Percentiles rank a stretch among this genome's conserved stretches.
phyloP scores from a whole-genome alignment of 1,284 basidiomycete genomes.

The Sparassis latifolia region DNA sequence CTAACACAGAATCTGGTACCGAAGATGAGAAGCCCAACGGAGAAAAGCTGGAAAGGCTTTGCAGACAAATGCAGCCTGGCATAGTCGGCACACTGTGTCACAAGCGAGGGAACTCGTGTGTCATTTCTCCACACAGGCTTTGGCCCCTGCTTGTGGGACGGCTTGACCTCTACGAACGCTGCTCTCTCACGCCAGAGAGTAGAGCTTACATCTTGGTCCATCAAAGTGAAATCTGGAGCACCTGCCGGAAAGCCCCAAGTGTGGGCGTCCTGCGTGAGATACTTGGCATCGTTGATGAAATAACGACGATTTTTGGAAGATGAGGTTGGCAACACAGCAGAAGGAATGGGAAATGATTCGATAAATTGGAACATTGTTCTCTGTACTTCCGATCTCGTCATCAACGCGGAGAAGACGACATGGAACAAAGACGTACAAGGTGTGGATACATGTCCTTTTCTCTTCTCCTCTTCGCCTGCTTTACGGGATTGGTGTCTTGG shows the following conservation, averaged over 20 bases:
- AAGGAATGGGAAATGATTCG: neutral
- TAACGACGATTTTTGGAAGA: neutral
- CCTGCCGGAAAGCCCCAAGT: neutral
- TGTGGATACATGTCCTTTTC: neutral
- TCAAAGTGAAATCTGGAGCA: neutral
- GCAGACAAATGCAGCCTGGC: constrained; percentile 18
- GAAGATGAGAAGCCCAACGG: constrained; percentile 16
- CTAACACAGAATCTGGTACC: constrained; percentile 14
- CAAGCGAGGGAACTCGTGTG: neutral
- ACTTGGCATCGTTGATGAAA: neutral
- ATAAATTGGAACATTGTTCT: neutral
- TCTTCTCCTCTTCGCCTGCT: neutral
- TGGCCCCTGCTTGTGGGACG: neutral
- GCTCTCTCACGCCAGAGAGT: neutral
- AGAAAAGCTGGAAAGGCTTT: constrained; percentile 19
- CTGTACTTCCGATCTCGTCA: neutral
- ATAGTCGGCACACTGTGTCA: constrained; percentile 14
- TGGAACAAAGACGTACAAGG: neutral
- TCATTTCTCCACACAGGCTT: neutral
- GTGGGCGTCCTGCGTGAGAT: neutral
- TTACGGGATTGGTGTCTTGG: too few relatives aligned
- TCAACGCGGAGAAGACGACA: neutral
- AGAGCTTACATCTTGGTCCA: neutral
- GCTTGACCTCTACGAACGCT: neutral
- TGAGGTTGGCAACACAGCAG: too few relatives aligned